Evolutionary conservation across 169 alveolate species (phyloP).

Genomic region (Plasmodium ovale): DNA sequence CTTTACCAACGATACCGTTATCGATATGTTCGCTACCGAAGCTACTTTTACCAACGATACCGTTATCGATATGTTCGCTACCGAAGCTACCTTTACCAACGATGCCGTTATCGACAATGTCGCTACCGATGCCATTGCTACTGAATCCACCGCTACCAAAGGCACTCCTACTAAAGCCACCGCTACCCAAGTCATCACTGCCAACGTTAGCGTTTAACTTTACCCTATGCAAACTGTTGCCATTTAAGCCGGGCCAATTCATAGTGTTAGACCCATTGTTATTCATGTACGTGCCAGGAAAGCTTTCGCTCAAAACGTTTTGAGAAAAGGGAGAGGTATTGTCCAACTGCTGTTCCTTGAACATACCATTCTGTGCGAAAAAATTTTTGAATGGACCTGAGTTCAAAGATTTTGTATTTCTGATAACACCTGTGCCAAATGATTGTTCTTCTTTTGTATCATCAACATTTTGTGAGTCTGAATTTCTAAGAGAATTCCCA

Average conservation of each 20-base stretch:
- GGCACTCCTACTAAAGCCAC: background rate
- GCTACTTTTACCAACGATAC: too few species aligned
- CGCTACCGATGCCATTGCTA: background rate
- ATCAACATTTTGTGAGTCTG: background rate
- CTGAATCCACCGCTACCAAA: background rate
- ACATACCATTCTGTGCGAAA: background rate
- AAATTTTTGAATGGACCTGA: constrained; percentile 16
- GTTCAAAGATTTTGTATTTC: constrained; percentile 2
- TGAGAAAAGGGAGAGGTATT: background rate
- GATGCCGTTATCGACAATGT: background rate
- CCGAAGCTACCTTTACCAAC: too few species aligned
- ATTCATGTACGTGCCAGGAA: background rate
- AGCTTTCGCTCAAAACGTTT: constrained; percentile 19
- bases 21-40: too few species aligned
- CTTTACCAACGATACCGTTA: too few species aligned
- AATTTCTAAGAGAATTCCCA: background rate
- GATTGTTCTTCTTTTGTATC: background rate
- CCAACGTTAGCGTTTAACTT: too few species aligned
- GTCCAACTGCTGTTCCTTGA: background rate
- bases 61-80: too few species aligned
- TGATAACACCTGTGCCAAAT: background rate
- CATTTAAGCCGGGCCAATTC: too few species aligned
- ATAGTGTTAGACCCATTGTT: too few species aligned
- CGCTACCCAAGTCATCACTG: too few species aligned
- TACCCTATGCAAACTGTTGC: too few species aligned